These are phyloP conservation scores for Epichloe hybrida DNA, from an alignment of 2,329 filamentous ascomycete species.

Conservation along the genomic window DNA sequence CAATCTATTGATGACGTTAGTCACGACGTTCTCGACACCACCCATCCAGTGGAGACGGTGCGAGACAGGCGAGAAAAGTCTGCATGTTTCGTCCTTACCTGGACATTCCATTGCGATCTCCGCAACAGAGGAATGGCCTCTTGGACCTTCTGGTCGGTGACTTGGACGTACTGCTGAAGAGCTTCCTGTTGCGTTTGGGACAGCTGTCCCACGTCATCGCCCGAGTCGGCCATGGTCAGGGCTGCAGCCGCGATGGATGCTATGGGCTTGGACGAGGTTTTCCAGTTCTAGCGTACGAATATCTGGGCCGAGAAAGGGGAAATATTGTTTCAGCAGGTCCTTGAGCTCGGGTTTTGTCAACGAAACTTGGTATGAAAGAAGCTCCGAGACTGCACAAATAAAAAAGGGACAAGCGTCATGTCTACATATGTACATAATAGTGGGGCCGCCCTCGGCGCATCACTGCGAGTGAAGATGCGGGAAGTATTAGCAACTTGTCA, in stretches of 20 bases:
- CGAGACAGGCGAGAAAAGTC: background rate
- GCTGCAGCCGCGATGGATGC: background rate
- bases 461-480: too few relatives aligned
- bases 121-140: slow-evolving; percentile 68
- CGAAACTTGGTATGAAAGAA: background rate
- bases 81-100: slow-evolving; percentile 35
- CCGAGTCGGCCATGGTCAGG: slow-evolving; percentile 19
- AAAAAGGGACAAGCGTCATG: background rate
- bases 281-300: background rate
- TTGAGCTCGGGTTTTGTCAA: background rate
- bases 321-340: background rate
- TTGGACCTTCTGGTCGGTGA: slow-evolving; percentile 69
- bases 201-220: slow-evolving; percentile 51
- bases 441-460: background rate
- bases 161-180: slow-evolving; percentile 74
- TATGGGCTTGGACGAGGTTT: background rate
- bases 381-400: background rate
- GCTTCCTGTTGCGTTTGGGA: slow-evolving; percentile 67
- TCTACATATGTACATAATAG: background rate
- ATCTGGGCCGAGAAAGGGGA: background rate
- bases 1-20: slow-evolving; percentile 47
- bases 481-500: too few relatives aligned
- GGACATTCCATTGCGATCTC: slow-evolving; percentile 91
- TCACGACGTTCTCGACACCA: background rate
- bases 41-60: too few relatives aligned